phyloP scores from a whole-genome alignment of 257 asterid species.

The Avicennia marina region DNA sequence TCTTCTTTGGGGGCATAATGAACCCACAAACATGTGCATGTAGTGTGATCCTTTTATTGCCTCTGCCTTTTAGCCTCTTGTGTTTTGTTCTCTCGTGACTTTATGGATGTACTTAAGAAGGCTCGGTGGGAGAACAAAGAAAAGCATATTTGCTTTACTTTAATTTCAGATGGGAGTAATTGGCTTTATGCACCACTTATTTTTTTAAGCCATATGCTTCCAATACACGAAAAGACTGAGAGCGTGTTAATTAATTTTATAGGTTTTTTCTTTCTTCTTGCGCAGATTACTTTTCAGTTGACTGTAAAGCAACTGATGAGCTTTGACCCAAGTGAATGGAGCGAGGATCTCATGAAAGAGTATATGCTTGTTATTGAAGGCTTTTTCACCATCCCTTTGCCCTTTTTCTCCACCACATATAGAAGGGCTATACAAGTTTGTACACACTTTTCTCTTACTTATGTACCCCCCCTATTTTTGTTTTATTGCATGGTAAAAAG shows the following conservation, averaged over 20 bases:
- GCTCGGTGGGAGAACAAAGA: too few species aligned
- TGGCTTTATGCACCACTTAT: too few species aligned
- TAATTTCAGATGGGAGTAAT: too few species aligned
- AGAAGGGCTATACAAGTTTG: slow-evolving; percentile 91
- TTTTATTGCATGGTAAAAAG: too few species aligned
- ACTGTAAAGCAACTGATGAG: slow-evolving; percentile 97
- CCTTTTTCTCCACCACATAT: slow-evolving; percentile 81
- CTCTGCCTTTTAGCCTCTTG: slow-evolving; percentile 1
- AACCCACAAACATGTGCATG: slow-evolving; percentile 75
- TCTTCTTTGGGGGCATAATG: slow-evolving; percentile 36
- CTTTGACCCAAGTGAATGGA: slow-evolving; percentile 98
- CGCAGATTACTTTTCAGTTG: slow-evolving; percentile 88
- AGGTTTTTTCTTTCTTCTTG: too few species aligned
- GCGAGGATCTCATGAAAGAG: slow-evolving; percentile 89
- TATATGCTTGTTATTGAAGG: slow-evolving; percentile 98
- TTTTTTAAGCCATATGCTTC: too few species aligned
- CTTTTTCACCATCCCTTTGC: slow-evolving; percentile 79
- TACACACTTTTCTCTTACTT: background rate
- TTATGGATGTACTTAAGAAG: too few species aligned
- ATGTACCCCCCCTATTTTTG: background rate
- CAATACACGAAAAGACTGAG: too few species aligned
- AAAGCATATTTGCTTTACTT: too few species aligned
- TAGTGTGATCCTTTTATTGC: slow-evolving; percentile 49
- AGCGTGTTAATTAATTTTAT: too few species aligned
- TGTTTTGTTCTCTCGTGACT: too few species aligned